Evolutionary conservation across 2,329 filamentous ascomycete genomes (phyloP), one percentile per base, ranked within the genome.

Genomic region (Pestalotiopsis sp.): DNA sequence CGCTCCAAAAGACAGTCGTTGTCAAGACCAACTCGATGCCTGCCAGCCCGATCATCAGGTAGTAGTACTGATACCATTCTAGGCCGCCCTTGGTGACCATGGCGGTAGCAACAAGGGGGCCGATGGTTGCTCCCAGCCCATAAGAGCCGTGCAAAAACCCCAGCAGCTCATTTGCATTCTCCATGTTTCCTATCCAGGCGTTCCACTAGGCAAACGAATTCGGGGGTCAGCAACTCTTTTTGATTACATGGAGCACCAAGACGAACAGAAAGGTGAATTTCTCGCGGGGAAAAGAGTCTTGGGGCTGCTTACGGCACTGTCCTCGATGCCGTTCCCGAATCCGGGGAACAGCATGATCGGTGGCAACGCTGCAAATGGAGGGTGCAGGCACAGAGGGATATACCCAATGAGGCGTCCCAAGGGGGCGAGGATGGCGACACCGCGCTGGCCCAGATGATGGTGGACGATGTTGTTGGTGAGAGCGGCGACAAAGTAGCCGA

Each of bases 11-110:
- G 1, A 89, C 84, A 23, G 80, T 73, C 1, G 82, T 75, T 1
- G 85, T 86, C 2, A 85, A 80, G 3, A 80, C 66, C 6, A 91
- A 77, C 74, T 93, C 91, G 31, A 91, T 71, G 1, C 78, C 82
- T 0, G 89, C 85, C 62, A 88, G 78, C 12, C 81, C 88, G 58
- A 92, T 85, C 90, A 94, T 92, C 68, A 94, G 80, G 75, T 93
- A 94, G 79, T 93, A 95, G 78, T 92, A 95, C 12, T 83, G 83
- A 73, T 91, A 93, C 93, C 93, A 96, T 0, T 83, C 82, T 65
- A 91, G 75, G 4, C 81, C 72, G 0, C 81, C 88, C 71, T 89
- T 89, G 0, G 90, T 89, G 45, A 95, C 87, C 87, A 95, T 90
- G 4, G 87, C 86, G 0, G 93, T 94, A 1, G 92, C 92, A 69